Evolutionary conservation across 2,329 filamentous ascomycete species (phyloP), one percentile per base, ranked within the genome.

Genomic region (Colletotrichum ledebouriae): DNA sequence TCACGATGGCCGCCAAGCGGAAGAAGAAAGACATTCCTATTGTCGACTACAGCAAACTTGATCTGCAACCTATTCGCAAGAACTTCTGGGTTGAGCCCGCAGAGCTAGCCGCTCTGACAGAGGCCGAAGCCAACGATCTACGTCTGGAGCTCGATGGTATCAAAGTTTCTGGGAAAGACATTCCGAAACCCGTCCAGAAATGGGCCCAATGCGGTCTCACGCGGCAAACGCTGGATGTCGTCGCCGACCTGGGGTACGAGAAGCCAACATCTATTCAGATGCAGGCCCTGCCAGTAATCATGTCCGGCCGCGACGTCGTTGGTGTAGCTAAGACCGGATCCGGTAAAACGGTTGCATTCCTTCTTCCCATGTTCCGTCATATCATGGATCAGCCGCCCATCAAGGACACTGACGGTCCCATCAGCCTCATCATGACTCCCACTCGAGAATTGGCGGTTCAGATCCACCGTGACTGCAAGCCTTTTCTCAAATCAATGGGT

Each of bases 261-360:
- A 92, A 90, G 76, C 94, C 96, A 0, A 98, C 96, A 0, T 89
- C 95, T 0, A 98, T 99, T 73, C 96, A 99, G 79, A 91, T 94
- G 79, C 96, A 99, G 79, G 96, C 96, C 2, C 90, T 98, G 68
- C 96, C 96, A 2, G 91, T 94, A 10, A 93, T 98, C 75, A 98
- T 98, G 93, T 97, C 94, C 33, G 96, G 96, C 10, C 89, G 94
- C 73, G 96, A 99, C 82, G 92, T 98, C 42, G 94, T 99, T 71
- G 96, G 94, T 72, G 94, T 99, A 60, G 96, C 96, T 17, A 98
- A 98, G 83, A 99, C 96, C 29, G 96, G 96, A 5, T 98, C 96
- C 29, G 96, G 96, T 77, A 99, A 99, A 83, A 99, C 96, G 0
- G 90, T 98, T 74, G 96, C 96, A 6, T 99, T 98, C 77, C 82